Percentiles rank a stretch among this genome's conserved stretches.
These are phyloP conservation scores for Fusarium denticulatum DNA, from an alignment of 2,329 filamentous ascomycete genomes.

Conservation along the genomic window DNA sequence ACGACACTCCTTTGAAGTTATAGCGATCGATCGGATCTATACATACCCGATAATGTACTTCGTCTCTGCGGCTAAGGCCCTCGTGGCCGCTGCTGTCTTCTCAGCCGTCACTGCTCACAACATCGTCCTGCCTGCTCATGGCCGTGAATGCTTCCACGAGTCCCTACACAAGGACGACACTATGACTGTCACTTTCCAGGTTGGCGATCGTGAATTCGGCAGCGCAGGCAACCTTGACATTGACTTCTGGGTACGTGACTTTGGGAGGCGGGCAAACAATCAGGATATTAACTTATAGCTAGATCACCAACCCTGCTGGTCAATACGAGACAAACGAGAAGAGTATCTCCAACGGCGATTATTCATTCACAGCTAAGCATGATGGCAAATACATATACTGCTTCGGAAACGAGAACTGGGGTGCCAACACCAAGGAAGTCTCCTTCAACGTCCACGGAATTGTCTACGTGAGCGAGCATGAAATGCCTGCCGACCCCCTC, in stretches of 20 bases:
- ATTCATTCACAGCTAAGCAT: constrained; percentile 84
- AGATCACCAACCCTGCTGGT: constrained; percentile 82
- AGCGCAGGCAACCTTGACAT: constrained; percentile 94
- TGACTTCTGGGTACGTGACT: constrained; percentile 88
- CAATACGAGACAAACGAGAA: constrained; percentile 83
- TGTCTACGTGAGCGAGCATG: constrained; percentile 92
- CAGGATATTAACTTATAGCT: constrained; percentile 31
- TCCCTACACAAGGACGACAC: constrained; percentile 90
- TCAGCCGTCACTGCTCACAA: constrained; percentile 84
- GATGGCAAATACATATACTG: constrained; percentile 96
- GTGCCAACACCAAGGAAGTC: constrained; percentile 94
- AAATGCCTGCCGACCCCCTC: constrained; percentile 85
- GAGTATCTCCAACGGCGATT: constrained; percentile 87
- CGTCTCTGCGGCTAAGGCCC: constrained; percentile 53
- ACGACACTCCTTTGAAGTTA: constrained; percentile 27
- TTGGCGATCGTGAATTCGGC: constrained; percentile 95
- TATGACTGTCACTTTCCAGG: constrained; percentile 99
- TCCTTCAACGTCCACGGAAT: constrained; percentile 99
- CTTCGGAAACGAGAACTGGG: constrained; percentile 99
- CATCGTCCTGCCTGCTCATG: constrained; percentile 92
- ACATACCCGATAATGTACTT: constrained; percentile 42
- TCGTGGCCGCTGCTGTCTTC: constrained; percentile 55
- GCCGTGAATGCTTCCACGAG: constrained; percentile 98
- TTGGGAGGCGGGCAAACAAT: not conserved
- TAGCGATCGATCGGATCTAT: constrained; percentile 10